Conservation (phyloP, 345 rosid genomes). For the Eucalyptus polyanthemos region DNA sequence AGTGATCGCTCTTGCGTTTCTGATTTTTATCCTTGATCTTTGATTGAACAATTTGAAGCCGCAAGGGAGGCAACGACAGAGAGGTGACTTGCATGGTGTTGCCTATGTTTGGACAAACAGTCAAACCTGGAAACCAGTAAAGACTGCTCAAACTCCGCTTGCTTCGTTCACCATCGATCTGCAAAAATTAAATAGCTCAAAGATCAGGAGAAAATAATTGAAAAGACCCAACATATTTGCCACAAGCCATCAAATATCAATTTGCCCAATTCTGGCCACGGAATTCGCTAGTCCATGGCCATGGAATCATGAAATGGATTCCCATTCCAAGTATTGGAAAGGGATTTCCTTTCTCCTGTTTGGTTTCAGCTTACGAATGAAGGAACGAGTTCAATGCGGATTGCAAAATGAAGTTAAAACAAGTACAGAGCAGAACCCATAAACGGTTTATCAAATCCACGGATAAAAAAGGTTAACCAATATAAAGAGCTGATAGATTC, state of each 20-base stretch:
- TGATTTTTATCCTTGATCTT: neutral
- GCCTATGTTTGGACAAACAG: neutral
- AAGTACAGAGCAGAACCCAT: neutral
- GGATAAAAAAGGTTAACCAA: neutral
- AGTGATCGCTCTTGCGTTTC: neutral
- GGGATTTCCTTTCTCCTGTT: neutral
- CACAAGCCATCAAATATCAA: neutral
- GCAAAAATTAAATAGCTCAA: neutral
- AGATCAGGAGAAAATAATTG: neutral
- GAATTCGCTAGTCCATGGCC: neutral
- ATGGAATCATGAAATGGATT: neutral
- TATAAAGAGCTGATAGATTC: neutral
- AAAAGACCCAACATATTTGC: neutral
- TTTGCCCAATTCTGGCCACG: neutral
- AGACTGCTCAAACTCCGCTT: neutral
- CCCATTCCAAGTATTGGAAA: neutral
- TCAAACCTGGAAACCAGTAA: neutral
- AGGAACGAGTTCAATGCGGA: neutral
- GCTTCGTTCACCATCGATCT: neutral
- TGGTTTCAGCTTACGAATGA: neutral
- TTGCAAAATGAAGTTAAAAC: neutral
- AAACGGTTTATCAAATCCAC: neutral
- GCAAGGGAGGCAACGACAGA: neutral
- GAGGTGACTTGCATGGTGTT: neutral
- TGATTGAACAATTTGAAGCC: neutral